These are phyloP conservation scores for Hemisphaericaspora xylanilytica DNA, from an alignment of 1,139 yeast genomes.

Conservation along the genomic window DNA sequence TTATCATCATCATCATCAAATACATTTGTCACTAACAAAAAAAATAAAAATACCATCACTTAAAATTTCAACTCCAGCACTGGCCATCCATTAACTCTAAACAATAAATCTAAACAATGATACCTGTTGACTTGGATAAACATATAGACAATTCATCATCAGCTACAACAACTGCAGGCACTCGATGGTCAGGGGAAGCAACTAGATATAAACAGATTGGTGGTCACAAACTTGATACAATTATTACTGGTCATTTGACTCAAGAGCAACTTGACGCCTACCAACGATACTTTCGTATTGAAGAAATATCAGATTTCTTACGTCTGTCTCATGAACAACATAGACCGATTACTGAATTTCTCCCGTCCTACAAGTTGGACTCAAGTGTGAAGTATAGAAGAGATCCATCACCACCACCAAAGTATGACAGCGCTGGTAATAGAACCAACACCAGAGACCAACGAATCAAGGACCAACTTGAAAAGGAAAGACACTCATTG, in stretches of 20 bases:
- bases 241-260: conserved; percentile 56
- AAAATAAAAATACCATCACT: no score
- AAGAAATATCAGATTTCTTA: conserved; percentile 58
- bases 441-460: conserved; percentile 82
- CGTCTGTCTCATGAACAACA: conserved; percentile 53
- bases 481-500: conserved; percentile 74
- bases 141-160: neutral
- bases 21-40: no score
- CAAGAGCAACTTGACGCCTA: conserved; percentile 85
- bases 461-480: conserved; percentile 59
- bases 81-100: no score
- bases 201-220: conserved; percentile 32
- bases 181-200: conserved; percentile 48
- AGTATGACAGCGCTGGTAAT: conserved; percentile 77
- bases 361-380: conserved; percentile 34
- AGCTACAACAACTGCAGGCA: conserved; percentile 13
- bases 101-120: no score
- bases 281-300: conserved; percentile 70
- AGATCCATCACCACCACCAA: conserved; percentile 93
- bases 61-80: no score
- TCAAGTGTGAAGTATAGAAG: conserved; percentile 35
- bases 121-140: conserved; percentile 3
- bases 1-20: no score
- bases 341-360: conserved; percentile 37
- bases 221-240: conserved; percentile 36